Evolutionary conservation across 2,329 filamentous ascomycete genomes (phyloP), one percentile per base, ranked within the genome.

Genomic region (Hypomyces perniciosus): DNA sequence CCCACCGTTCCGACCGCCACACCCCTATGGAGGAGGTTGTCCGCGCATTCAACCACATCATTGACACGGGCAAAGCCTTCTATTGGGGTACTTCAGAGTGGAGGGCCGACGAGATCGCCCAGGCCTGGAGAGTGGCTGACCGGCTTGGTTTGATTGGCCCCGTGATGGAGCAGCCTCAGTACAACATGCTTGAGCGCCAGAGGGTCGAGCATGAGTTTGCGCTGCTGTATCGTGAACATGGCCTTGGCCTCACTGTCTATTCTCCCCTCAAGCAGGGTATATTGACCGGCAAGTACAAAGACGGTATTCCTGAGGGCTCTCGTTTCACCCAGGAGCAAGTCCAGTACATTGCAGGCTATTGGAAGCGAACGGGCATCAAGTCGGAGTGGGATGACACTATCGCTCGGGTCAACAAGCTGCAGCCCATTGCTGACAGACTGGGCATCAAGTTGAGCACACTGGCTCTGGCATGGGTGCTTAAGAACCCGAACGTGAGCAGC

Each of bases 11-110:
- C 1, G 85, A 88, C 62, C 75, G 80, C 7, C 71, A 79, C 43
- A 86, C 83, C 0, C 84, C 84, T 2, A 86, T 87, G 69, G 82
- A 86, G 65, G 84, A 88, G 70, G 81, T 78, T 2, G 83, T 88
- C 35, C 79, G 83, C 48, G 82, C 79, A 48, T 87, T 88, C 72
- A 86, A 86, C 71, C 75, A 86, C 65, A 68, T 88, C 48, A 86
- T 88, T 63, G 73, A 82, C 65, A 75, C 74, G 1, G 84, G 84
- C 57, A 83, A 86, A 68, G 80, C 81, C 2, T 79, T 88, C 56
- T 86, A 86, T 72, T 86, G 83, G 83, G 83, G 83, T 39, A 86
- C 83, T 0, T 85, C 80, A 0, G 81, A 86, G 65, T 86, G 83
- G 83, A 76, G 73, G 54, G 80, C 83, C 40, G 76, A 79, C 52